Conservation (phyloP, 768 basidiomycete species). For the Russula sp. region DNA sequence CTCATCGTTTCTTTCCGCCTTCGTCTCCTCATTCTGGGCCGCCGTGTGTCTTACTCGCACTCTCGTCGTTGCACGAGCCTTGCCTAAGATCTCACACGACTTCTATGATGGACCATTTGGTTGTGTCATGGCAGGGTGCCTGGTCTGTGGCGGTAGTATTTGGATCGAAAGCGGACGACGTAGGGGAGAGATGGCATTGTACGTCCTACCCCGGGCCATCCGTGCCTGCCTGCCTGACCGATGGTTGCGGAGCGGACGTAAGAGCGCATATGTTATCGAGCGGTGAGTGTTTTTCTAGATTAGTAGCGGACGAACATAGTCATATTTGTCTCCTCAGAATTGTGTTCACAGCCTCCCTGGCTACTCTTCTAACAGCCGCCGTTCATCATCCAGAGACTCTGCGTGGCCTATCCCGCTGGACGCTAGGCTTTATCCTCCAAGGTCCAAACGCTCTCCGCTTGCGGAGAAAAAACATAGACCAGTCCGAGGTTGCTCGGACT, state of each 20-base stretch:
- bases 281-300: slow-evolving; percentile 37
- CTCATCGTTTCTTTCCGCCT: slow-evolving; percentile 65
- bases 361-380: slow-evolving; percentile 58
- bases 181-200: slow-evolving; percentile 74
- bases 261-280: slow-evolving; percentile 43
- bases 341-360: slow-evolving; percentile 56
- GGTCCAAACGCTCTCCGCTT: slow-evolving; percentile 52
- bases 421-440: slow-evolving; percentile 56
- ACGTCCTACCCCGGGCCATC: slow-evolving; percentile 68
- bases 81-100: slow-evolving; percentile 67
- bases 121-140: slow-evolving; percentile 56
- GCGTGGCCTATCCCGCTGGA: slow-evolving; percentile 71
- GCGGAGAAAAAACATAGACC: slow-evolving; percentile 24
- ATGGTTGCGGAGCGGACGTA: slow-evolving; percentile 44
- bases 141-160: slow-evolving; percentile 69
- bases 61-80: slow-evolving; percentile 51
- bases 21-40: slow-evolving; percentile 66
- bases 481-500: slow-evolving; percentile 22
- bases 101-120: slow-evolving; percentile 77
- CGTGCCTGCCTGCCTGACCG: slow-evolving; percentile 53
- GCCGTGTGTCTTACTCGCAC: slow-evolving; percentile 66
- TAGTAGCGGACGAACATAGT: not conserved
- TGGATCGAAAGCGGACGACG: slow-evolving; percentile 69
- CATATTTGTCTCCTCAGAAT: slow-evolving; percentile 35
- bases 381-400: slow-evolving; percentile 56